These are phyloP conservation scores for Citrus unshiu DNA, from an alignment of 345 rosid genomes.

Conservation along the genomic window DNA sequence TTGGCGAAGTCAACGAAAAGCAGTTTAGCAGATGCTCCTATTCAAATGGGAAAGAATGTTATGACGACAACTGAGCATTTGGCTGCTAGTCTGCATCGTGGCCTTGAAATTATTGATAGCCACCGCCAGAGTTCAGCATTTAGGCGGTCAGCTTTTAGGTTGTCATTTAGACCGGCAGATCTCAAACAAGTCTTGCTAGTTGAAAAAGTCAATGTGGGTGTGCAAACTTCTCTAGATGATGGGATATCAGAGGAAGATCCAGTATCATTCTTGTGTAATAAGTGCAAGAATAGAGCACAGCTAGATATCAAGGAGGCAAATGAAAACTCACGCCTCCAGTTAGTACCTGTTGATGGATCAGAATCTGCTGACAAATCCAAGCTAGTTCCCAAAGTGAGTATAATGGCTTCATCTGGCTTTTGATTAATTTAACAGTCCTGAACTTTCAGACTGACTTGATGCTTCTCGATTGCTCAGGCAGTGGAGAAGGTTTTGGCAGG, in stretches of 20 bases:
- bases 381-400: constrained; percentile 80
- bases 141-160: constrained; percentile 72
- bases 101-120: constrained; percentile 76
- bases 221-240: constrained; percentile 64
- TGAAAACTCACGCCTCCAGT: constrained; percentile 54
- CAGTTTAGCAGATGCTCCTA: constrained; percentile 27
- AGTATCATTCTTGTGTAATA: constrained; percentile 47
- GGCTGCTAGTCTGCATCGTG: constrained; percentile 97
- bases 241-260: constrained; percentile 33
- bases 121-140: constrained; percentile 71
- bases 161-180: constrained; percentile 58
- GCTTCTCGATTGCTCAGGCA: constrained; percentile 50
- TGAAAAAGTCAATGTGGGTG: constrained; percentile 76
- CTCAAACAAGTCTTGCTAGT: constrained; percentile 35
- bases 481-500: constrained; percentile 96
- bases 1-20: constrained; percentile 34
- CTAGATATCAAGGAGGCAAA: constrained; percentile 41
- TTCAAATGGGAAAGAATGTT: constrained; percentile 34
- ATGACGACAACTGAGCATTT: constrained; percentile 58
- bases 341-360: constrained; percentile 55
- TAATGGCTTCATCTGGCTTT: background rate
- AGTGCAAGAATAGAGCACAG: constrained; percentile 47
- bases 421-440: background rate
- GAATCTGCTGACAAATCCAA: constrained; percentile 58
- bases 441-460: background rate